Base-by-base conservation (phyloP, 176 grass and related monocot species). In the Eragrostis curvula region DNA sequence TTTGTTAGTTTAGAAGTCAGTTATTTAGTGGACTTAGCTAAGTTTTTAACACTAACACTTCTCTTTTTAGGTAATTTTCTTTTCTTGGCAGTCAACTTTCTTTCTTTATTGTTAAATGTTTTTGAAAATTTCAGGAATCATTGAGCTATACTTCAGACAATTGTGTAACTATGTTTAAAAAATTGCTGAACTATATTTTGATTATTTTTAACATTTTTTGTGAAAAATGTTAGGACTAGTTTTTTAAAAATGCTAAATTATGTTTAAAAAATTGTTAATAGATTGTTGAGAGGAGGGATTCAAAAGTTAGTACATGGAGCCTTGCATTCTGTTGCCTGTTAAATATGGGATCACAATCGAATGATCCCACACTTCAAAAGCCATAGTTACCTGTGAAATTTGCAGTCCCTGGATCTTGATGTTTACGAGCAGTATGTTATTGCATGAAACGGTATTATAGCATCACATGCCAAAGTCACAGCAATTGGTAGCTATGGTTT, bases 61-160 rank as follows among this genome's bases (percentile, higher is more conserved):
- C 14, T 8, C 6, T 21, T 56, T 56, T 56, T 59, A 25, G n/a
- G 56, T 2, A 59, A 24, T 9, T 59, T 59, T 59, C 9, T 56
- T 56, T 56, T 56, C 56, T 61, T 61, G 58, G 58, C 58, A 61
- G 58, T 14, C 58, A 61, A 61, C 24, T 27, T 61, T 24, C 58
- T 28, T 61, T 61, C 27, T 12, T 61, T 24, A 4, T 24, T 24
- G 10, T 9, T 24, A 23, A 24, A 12, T 56, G 1, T 4, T 59
- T n/a, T n/a, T 2, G 23, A 57, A 57, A 0, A 9, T 57, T 57
- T 21, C 20, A 57, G 55, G 21, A 57, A 61, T 27, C 13, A 24
- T 61, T 61, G 24, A 61, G 0, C 11, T 59, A 18, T 6, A 57
- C 20, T 57, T 57, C 21, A 57, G 0, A 57, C 7, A 57, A 57